Evolutionary conservation across 2,329 filamentous ascomycete genomes (phyloP).

Genomic region (Alternaria arbusti): DNA sequence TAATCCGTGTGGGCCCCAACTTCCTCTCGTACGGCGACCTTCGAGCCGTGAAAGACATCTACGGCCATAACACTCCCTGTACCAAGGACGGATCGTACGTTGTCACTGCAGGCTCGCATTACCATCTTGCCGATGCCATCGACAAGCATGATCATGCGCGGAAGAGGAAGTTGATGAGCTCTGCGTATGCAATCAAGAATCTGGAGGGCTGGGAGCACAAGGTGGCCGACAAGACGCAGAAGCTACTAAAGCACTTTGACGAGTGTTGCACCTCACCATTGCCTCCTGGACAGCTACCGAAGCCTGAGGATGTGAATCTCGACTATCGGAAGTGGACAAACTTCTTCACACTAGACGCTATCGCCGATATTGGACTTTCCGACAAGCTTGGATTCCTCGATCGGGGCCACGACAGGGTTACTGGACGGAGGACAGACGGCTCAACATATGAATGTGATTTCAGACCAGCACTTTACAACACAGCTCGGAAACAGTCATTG

Average conservation of each 20-base stretch:
- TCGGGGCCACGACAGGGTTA: constrained; percentile 54
- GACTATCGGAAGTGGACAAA: constrained; percentile 61
- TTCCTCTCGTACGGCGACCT: constrained; percentile 40
- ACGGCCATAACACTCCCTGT: constrained; percentile 59
- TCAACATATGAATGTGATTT: constrained; percentile 55
- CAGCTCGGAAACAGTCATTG: constrained; percentile 57
- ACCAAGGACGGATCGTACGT: constrained; percentile 59
- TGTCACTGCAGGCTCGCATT: constrained; percentile 56
- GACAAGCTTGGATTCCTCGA: constrained; percentile 61
- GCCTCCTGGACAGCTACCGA: constrained; percentile 22
- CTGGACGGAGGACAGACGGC: constrained; percentile 55
- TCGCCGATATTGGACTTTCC: constrained; percentile 62
- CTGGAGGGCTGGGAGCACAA: constrained; percentile 56
- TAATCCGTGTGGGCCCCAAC: constrained; percentile 46
- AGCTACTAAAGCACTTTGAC: constrained; percentile 56
- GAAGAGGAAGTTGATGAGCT: constrained; percentile 54
- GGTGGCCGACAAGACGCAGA: constrained; percentile 59
- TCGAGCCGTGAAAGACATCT: constrained; percentile 57
- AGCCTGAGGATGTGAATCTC: constrained; percentile 53
- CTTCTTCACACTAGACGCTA: constrained; percentile 64
- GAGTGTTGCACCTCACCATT: constrained; percentile 50
- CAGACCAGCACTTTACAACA: constrained; percentile 58
- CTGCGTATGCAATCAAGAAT: constrained; percentile 2
- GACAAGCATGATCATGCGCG: constrained; percentile 60
- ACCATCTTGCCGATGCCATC: constrained; percentile 60